A percentile compares a stretch with the other conserved stretches of the same genome.
Evolutionary conservation across 352 stramenopile species (phyloP).

Genomic region (Phytophthora fragariae): DNA sequence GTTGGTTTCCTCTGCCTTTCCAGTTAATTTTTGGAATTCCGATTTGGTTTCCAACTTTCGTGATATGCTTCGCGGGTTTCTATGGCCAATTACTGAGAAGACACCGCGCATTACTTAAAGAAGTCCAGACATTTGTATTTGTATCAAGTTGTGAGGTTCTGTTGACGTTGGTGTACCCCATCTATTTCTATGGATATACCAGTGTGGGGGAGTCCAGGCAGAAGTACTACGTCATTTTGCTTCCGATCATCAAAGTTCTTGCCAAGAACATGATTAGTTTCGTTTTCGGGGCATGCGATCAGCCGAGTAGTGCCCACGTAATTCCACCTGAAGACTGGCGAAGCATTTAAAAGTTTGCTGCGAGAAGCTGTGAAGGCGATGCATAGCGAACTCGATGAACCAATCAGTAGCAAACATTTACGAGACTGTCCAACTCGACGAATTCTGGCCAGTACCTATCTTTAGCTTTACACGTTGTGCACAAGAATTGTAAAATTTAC

Average conservation of each 20-base stretch:
- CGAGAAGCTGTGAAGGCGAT: background rate
- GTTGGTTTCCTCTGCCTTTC: background rate
- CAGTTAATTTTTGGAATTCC: slow-evolving; percentile 2
- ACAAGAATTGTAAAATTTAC: too few species aligned
- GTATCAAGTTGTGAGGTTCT: background rate
- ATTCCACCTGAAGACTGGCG: background rate
- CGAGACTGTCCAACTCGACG: too few species aligned
- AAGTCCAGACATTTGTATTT: background rate
- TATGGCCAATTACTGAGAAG: background rate
- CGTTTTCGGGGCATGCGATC: background rate
- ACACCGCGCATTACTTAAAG: background rate
- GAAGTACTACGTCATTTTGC: background rate
- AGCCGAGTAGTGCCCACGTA: background rate
- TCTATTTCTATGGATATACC: background rate
- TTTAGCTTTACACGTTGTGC: too few species aligned
- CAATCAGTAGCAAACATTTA: too few species aligned
- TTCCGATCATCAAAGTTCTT: slow-evolving; percentile 5
- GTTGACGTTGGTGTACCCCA: background rate
- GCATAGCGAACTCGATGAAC: too few species aligned
- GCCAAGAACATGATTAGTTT: background rate
- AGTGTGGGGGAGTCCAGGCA: background rate
- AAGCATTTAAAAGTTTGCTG: background rate
- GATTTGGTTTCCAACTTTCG: background rate
- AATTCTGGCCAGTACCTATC: too few species aligned
- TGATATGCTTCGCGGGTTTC: background rate